These are phyloP conservation scores for Cyberlindnera euphorbiae DNA, from an alignment of 805 yeast species.

Conservation along the genomic window DNA sequence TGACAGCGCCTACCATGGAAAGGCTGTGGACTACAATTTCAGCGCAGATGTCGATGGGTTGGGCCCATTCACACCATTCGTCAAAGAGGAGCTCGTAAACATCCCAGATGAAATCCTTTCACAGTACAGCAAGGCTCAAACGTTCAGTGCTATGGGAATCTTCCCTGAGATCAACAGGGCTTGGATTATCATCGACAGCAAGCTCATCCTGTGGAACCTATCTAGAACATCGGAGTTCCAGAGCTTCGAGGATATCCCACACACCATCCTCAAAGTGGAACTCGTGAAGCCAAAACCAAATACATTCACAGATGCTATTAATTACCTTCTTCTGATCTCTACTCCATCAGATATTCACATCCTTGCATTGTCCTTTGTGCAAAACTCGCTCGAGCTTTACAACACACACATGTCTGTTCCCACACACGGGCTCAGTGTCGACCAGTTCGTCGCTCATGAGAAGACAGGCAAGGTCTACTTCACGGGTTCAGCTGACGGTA, in stretches of 20 bases:
- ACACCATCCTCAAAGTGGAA: constrained; percentile 70
- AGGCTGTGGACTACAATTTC: constrained; percentile 65
- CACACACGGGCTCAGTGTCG: constrained; percentile 70
- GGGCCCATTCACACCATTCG: constrained; percentile 67
- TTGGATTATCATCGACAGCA: constrained; percentile 83
- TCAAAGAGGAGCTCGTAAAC: constrained; percentile 57
- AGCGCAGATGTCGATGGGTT: constrained; percentile 42
- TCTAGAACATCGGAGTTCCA: constrained; percentile 59
- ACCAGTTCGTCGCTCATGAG: constrained; percentile 53
- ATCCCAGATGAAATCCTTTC: constrained; percentile 80
- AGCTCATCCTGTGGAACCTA: constrained; percentile 82
- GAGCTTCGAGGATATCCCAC: constrained; percentile 76
- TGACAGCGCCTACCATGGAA: constrained; percentile 42
- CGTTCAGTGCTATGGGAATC: constrained; percentile 73
- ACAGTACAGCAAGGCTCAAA: constrained; percentile 62
- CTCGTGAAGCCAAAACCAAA: constrained; percentile 78
- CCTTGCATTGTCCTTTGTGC: constrained; percentile 59
- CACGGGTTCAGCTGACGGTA: constrained; percentile 73
- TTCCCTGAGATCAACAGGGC: constrained; percentile 75
- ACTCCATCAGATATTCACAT: constrained; percentile 78
- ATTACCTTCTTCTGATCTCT: constrained; percentile 66
- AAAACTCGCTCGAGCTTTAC: constrained; percentile 58
- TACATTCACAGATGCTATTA: constrained; percentile 75
- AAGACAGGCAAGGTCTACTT: constrained; percentile 78
- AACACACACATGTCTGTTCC: constrained; percentile 82